Evolutionary conservation across 192 early-diverging fungal species (phyloP).

Genomic region (Lunasporangiospora selenospora): DNA sequence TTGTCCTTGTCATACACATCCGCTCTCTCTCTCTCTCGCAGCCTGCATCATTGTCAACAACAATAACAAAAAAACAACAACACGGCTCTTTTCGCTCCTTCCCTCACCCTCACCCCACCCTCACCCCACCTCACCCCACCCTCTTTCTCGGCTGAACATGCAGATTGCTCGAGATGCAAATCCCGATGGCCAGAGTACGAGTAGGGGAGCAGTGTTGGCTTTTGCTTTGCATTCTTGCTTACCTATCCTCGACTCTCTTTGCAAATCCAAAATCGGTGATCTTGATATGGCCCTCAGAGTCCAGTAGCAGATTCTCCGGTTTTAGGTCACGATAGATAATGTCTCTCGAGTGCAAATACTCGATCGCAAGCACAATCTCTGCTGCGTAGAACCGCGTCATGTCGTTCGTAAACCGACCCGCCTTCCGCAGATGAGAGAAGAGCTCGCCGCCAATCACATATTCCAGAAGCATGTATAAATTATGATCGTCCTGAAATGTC

Average conservation of each 20-base stretch:
- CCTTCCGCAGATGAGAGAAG: conserved; percentile 93
- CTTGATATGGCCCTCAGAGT: conserved; percentile 92
- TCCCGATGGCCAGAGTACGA: too few species aligned
- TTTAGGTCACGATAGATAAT: conserved; percentile 98
- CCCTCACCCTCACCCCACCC: too few species aligned
- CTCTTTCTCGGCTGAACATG: too few species aligned
- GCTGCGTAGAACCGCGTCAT: conserved; percentile 96
- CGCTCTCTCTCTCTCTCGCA: too few species aligned
- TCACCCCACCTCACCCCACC: too few species aligned
- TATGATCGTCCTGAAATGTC: conserved; percentile 94
- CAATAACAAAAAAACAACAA: background rate
- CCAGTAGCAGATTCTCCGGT: conserved; percentile 89
- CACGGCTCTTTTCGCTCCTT: too few species aligned
- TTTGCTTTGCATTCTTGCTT: background rate
- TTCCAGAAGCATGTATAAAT: conserved; percentile 96
- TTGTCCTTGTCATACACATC: too few species aligned
- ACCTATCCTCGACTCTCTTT: conserved; percentile 81
- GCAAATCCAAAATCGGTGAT: conserved; percentile 99
- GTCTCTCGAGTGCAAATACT: conserved; percentile 91
- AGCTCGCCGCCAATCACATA: conserved; percentile 98
- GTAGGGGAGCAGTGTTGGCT: too few species aligned
- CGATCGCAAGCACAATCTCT: conserved; percentile 93
- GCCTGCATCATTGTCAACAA: too few species aligned
- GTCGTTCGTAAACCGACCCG: conserved; percentile 92
- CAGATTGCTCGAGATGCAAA: too few species aligned